Evolutionary conservation across 108 stramenopile species (phyloP), one percentile per base, ranked within the genome.

Genomic region (Seminavis robusta): DNA sequence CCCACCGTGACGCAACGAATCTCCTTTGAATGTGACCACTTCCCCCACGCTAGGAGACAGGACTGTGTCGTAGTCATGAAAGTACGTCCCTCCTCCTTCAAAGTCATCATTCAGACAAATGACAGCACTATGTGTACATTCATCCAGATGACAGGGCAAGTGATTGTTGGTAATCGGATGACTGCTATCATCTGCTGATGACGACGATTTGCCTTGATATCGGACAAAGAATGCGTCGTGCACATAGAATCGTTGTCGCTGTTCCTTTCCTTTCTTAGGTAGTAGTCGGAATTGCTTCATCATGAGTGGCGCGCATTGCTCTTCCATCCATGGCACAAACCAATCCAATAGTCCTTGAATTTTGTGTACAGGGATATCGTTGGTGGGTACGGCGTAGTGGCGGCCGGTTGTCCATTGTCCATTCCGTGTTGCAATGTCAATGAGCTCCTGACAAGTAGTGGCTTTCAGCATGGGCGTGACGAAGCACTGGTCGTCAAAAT

Each of bases 321-420:
- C n/a, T n/a, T n/a, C n/a, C 58, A 74, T 67, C 64, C 71, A 77
- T 16, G 17, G 3, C 19, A 46, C 55, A 52, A 90, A 92, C 71
- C 80, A 84, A 10, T 58, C 24, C 38, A 72, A 62, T 5, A 94
- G 28, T 8, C 56, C 41, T 2, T 67, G 67, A 15, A 89, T 52
- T 46, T 70, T 61, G 64, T 95, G 90, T 10, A 97, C 71, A 4
- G 95, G 95, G 21, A 96, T 51, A 64, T 97, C 97, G 31, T 84
- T 90, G 10, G 97, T 97, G 27, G 97, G 97, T n/a, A 97, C 97
- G 1, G 95, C 81, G 55, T 96, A 95, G 68, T 97, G 97, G 0
- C 97, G 82, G 25, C 78, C 65, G 13, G 92, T 91, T 23, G 93
- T 95, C 97, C 97, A 97, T 10, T 44, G 20, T 51, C 72, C 38